phyloP scores from a whole-genome alignment of 768 basidiomycete genomes.

The Lyophyllum decastes region DNA sequence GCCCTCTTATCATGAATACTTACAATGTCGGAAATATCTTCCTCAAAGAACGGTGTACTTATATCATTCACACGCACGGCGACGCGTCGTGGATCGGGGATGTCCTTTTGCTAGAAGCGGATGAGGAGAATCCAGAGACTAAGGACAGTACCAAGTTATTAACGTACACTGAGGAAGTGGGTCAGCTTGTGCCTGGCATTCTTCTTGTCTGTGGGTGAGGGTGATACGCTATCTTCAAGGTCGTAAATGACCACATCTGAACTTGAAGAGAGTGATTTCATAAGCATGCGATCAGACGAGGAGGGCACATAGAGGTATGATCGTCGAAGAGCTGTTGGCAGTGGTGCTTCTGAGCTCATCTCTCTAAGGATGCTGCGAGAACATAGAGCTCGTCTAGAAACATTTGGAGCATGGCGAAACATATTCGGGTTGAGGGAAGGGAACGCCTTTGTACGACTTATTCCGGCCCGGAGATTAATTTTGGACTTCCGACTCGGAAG shows the following conservation, averaged over 20 bases:
- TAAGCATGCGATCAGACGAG: constrained; percentile 78
- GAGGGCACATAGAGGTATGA: constrained; percentile 83
- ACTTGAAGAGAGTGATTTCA: constrained; percentile 63
- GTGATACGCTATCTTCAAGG: constrained; percentile 84
- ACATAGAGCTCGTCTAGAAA: neutral
- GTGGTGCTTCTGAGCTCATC: constrained; percentile 5
- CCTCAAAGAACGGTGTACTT: constrained; percentile 62
- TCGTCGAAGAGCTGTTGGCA: constrained; percentile 32
- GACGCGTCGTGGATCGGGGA: constrained; percentile 51
- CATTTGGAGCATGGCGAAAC: neutral
- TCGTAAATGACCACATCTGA: constrained; percentile 87
- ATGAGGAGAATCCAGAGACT: neutral
- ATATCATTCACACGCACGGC: constrained; percentile 74
- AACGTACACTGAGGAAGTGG: constrained; percentile 55
- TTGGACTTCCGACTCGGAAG: no score
- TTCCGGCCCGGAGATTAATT: no score
- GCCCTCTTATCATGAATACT: constrained; percentile 8
- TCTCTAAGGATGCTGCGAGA: neutral
- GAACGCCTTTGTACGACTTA: neutral
- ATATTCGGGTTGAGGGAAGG: neutral
- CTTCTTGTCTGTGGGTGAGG: constrained; percentile 59
- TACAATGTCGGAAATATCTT: constrained; percentile 67
- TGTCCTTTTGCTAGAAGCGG: constrained; percentile 24
- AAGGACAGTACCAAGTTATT: constrained; percentile 1
- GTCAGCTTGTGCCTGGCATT: constrained; percentile 56